Percentiles rank a stretch among this genome's conserved stretches.
phyloP scores from a whole-genome alignment of 176 grass and related monocot species.

The Avena eriantha region DNA sequence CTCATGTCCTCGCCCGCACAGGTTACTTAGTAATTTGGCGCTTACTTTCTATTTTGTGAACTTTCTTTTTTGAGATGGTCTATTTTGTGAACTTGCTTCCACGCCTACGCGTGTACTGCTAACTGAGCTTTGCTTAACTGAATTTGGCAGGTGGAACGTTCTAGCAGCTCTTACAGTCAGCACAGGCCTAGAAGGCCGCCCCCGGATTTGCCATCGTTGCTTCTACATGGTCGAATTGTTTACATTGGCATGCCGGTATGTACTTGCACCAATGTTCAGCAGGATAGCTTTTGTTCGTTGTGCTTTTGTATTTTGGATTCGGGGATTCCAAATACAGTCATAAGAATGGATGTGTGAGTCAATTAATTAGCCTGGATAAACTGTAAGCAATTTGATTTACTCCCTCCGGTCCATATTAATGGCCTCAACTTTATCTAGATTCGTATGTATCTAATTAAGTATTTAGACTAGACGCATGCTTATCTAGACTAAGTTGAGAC shows the following conservation, averaged over 20 bases:
- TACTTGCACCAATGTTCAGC: constrained; percentile 28
- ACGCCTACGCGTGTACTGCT: neutral
- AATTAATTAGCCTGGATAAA: neutral
- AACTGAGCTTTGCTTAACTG: constrained; percentile 25
- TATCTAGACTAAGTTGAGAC: no score
- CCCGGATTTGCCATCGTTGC: constrained; percentile 82
- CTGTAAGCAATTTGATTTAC: neutral
- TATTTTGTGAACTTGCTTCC: neutral
- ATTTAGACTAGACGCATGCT: no score
- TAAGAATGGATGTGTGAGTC: constrained; percentile 2
- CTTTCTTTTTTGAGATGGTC: neutral
- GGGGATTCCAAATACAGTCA: constrained; percentile 19
- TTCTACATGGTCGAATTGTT: constrained; percentile 76
- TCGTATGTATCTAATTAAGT: no score
- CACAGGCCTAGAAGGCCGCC: constrained; percentile 62
- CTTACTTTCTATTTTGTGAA: neutral
- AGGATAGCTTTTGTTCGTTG: constrained; percentile 1
- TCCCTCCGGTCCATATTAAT: no score
- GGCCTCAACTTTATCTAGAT: no score
- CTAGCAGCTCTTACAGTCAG: constrained; percentile 68
- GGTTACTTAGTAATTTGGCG: constrained; percentile 32
- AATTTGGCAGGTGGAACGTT: constrained; percentile 61
- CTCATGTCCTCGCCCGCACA: constrained; percentile 82
- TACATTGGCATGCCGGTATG: constrained; percentile 93
- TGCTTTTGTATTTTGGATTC: constrained; percentile 8